Evolutionary conservation across 306 rosid genomes (phyloP), one percentile per base, ranked within the genome.

Genomic region (Rosa rugosa): DNA sequence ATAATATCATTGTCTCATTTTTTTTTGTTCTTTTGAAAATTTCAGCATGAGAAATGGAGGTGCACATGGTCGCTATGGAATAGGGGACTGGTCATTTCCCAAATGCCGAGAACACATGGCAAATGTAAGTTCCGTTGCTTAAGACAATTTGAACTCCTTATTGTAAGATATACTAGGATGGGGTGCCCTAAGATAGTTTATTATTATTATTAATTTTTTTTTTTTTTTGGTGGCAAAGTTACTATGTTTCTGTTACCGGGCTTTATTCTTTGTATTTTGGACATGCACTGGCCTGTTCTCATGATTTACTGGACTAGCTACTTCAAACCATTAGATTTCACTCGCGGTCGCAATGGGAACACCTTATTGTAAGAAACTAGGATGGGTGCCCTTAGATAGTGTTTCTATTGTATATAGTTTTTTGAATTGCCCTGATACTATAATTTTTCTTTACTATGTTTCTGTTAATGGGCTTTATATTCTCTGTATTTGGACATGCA

Each of bases 31-130:
- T 0, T 36, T 72, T 72, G 14, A 76, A 64, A 81, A 67, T 82
- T 88, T 76, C 88, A 94, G 97, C 87, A 75, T 44, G 54, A 91
- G 89, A 86, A 89, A 87, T 81, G 97, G 95, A 60, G 97, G 97
- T 81, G 98, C 97, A 38, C 98, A 94, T 67, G 90, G 95, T 80
- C 97, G 92, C 83, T 89, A 92, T 76, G 92, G 98, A 79, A 75
- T 72, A 20, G 91, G 91, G 53, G 98, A 94, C 78, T 94, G 98
- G 98, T 68, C 92, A 68, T 94, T 84, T 85, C 84, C 57, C 54
- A 87, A 84, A 85, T 94, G 98, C 83, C 92, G 97, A 77, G 95
- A 85, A 62, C 86, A 92, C 81, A 84, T 94, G 92, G 18, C 88
- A 75, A 92, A 87, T 81, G 98, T 79, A 87, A 87, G 98, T 77